A percentile compares a stretch with the other conserved stretches of the same genome.
These are phyloP conservation scores for Clonostachys rosea DNA, from an alignment of 2,329 filamentous ascomycete genomes.

Conservation along the genomic window DNA sequence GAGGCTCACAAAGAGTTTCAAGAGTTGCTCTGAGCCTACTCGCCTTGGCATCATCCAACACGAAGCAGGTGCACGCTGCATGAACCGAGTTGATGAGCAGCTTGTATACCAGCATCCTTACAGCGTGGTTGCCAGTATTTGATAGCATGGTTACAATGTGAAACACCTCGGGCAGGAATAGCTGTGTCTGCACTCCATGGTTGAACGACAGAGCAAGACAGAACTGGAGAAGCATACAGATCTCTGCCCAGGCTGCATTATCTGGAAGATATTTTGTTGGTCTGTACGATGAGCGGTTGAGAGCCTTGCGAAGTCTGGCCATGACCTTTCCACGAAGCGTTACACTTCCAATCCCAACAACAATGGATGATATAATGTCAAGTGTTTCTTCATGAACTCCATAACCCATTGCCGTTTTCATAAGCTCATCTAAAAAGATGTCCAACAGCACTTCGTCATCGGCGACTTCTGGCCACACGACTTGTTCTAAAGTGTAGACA, in stretches of 20 bases:
- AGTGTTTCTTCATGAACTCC: conserved; percentile 54
- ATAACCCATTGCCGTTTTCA: conserved; percentile 56
- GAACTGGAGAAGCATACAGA: conserved; percentile 62
- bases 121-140: conserved; percentile 55
- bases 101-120: conserved; percentile 56
- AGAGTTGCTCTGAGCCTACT: conserved; percentile 51
- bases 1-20: conserved; percentile 54
- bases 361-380: conserved; percentile 57
- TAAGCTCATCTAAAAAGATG: conserved; percentile 62
- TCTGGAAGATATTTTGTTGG: conserved; percentile 63
- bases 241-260: conserved; percentile 65
- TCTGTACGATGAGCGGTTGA: conserved; percentile 62
- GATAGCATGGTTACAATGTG: conserved; percentile 68
- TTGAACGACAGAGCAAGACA: conserved; percentile 65
- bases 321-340: conserved; percentile 63
- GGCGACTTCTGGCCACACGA: conserved; percentile 60
- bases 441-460: conserved; percentile 62
- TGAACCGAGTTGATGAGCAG: conserved; percentile 64
- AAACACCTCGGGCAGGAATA: conserved; percentile 65
- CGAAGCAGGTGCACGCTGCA: conserved; percentile 62
- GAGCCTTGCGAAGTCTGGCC: conserved; percentile 59
- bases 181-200: conserved; percentile 61
- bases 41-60: conserved; percentile 53
- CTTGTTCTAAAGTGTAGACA: conserved; percentile 57
- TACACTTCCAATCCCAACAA: conserved; percentile 59